Evolutionary conservation across 768 basidiomycete genomes (phyloP).

Genomic region (Pholiota microspora): DNA sequence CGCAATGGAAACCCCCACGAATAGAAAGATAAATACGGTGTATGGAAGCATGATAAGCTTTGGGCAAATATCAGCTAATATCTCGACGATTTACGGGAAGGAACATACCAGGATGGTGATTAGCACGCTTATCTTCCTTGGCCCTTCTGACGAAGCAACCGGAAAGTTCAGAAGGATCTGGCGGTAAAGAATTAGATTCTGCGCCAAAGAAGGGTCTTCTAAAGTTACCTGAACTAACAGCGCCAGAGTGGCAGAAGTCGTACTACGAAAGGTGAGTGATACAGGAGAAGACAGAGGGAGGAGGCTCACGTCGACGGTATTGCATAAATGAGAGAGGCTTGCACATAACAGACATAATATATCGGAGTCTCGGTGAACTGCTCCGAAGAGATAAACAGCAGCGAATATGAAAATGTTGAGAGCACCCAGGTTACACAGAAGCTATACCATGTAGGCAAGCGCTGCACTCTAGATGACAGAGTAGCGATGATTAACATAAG

Average conservation of each 20-base stretch:
- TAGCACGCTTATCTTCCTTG: constrained; percentile 7
- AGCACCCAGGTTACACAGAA: constrained; percentile 36
- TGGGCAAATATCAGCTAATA: background rate
- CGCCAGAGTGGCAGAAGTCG: constrained; percentile 20
- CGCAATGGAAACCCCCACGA: constrained; percentile 20
- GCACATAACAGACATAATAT: constrained; percentile 27
- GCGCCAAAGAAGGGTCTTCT: background rate
- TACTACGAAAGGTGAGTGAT: constrained; percentile 8
- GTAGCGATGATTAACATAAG: constrained; percentile 27
- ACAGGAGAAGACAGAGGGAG: background rate
- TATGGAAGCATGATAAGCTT: constrained; percentile 22
- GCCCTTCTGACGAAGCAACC: constrained; percentile 10
- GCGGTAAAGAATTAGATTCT: background rate
- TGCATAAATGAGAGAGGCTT: constrained; percentile 32
- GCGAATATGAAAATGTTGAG: constrained; percentile 31
- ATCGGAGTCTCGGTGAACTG: constrained; percentile 20
- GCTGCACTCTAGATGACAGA: constrained; percentile 24
- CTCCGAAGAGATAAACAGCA: constrained; percentile 32
- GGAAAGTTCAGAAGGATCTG: constrained; percentile 20
- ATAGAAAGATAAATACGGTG: constrained; percentile 17
- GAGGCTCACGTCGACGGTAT: constrained; percentile 24
- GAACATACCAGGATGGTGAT: constrained; percentile 8
- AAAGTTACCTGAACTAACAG: constrained; percentile 20
- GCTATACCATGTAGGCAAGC: constrained; percentile 36
- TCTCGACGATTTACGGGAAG: background rate